These are phyloP conservation scores for Wickerhamiella slavikovae DNA, from an alignment of 805 yeast species.

Conservation along the genomic window DNA sequence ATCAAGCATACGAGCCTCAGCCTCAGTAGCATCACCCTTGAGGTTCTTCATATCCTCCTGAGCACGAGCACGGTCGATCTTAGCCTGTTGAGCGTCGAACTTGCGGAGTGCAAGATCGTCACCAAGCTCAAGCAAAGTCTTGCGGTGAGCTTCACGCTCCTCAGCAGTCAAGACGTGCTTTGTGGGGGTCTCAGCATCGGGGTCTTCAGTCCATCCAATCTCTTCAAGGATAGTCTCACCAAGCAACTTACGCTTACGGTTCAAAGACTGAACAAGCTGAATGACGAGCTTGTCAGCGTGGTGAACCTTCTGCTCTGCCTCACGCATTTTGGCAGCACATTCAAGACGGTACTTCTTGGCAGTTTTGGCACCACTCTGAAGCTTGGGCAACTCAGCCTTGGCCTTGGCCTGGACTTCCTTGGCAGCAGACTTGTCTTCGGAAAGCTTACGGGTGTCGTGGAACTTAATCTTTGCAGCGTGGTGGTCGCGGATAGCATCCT, in stretches of 20 bases:
- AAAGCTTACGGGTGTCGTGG: slow-evolving; percentile 1
- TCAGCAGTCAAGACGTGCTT: slow-evolving; percentile 1
- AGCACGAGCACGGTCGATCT: slow-evolving; percentile 2
- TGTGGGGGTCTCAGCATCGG: slow-evolving; percentile 6
- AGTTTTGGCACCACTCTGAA: not conserved
- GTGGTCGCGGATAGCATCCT: slow-evolving; percentile 3
- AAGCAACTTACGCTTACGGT: slow-evolving; percentile 1
- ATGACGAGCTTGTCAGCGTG: not conserved
- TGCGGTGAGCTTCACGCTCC: not conserved
- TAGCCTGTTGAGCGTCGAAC: slow-evolving; percentile 1
- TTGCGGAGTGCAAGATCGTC: not conserved
- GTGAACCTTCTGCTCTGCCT: not conserved
- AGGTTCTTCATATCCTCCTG: slow-evolving; percentile 3
- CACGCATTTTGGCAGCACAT: slow-evolving; percentile 1
- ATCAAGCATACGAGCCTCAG: slow-evolving; percentile 12
- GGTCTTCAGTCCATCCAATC: slow-evolving; percentile 1
- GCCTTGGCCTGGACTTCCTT: not conserved
- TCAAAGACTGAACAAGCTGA: not conserved
- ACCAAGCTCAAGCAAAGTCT: not conserved
- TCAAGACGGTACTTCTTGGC: slow-evolving; percentile 1
- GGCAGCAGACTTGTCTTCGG: slow-evolving; percentile 1
- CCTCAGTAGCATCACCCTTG: slow-evolving; percentile 7
- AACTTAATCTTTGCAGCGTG: slow-evolving; percentile 2
- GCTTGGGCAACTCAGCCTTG: not conserved
- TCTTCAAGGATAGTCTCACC: slow-evolving; percentile 3